Percentiles rank a stretch among this genome's conserved stretches.
These are phyloP conservation scores for Inonotus hispidus DNA, from an alignment of 1,284 basidiomycete species.

Conservation along the genomic window DNA sequence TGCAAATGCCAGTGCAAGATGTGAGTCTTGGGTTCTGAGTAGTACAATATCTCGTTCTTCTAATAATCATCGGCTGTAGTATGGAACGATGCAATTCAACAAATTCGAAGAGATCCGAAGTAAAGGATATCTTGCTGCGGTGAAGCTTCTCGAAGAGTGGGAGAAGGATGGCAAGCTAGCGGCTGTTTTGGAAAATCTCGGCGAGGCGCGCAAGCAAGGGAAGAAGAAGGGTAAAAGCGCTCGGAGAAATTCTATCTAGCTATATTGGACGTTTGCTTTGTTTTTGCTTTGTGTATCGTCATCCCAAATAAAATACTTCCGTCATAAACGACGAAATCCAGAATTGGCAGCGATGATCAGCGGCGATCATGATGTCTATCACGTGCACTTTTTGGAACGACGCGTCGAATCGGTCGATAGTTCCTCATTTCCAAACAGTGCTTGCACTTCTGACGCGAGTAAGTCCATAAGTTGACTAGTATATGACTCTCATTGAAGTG, in stretches of 20 bases:
- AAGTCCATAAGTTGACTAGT: too few relatives aligned
- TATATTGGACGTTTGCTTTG: not conserved
- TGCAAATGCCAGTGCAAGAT: constrained; percentile 92
- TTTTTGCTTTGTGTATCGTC: not conserved
- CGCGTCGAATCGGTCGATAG: not conserved
- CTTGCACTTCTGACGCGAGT: not conserved
- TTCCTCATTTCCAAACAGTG: not conserved
- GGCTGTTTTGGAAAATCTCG: constrained; percentile 56
- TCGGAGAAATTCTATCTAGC: constrained; percentile 65
- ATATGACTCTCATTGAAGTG: too few relatives aligned
- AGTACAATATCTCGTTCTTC: constrained; percentile 20
- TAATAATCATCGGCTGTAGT: constrained; percentile 38
- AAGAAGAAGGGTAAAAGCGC: constrained; percentile 70
- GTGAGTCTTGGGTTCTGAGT: constrained; percentile 35
- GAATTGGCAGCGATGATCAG: too few relatives aligned
- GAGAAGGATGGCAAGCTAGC: constrained; percentile 80
- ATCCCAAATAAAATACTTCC: not conserved
- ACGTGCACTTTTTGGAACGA: not conserved
- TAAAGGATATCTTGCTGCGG: constrained; percentile 76
- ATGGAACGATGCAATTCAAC: constrained; percentile 72
- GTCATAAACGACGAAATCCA: too few relatives aligned
- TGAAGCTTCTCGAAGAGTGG: constrained; percentile 73
- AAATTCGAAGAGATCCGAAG: constrained; percentile 83
- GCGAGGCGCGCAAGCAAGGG: constrained; percentile 37
- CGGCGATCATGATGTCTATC: not conserved